These are phyloP conservation scores for Podochytrium sp. DNA, from an alignment of 192 early-diverging fungal species.

Conservation along the genomic window DNA sequence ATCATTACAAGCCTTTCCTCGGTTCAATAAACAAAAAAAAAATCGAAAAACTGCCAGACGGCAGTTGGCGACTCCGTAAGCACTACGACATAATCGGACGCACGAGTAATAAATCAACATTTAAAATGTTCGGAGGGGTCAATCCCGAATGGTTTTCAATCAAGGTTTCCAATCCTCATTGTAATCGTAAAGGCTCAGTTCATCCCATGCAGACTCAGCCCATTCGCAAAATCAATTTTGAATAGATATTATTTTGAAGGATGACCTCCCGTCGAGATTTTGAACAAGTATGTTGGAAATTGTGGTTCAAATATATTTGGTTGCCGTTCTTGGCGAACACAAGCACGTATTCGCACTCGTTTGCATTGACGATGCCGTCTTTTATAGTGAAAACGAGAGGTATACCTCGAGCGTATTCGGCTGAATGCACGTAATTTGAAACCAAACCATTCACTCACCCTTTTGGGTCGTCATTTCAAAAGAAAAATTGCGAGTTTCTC, in stretches of 20 bases:
- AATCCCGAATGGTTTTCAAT: slow-evolving; percentile 48
- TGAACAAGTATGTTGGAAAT: slow-evolving; percentile 41
- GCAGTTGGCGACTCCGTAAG: slow-evolving; percentile 43
- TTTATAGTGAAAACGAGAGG: slow-evolving; percentile 38
- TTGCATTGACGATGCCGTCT: slow-evolving; percentile 51
- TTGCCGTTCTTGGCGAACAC: slow-evolving; percentile 29
- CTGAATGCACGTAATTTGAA: slow-evolving; percentile 32
- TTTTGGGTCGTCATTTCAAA: slow-evolving; percentile 41
- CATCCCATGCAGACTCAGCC: slow-evolving; percentile 32
- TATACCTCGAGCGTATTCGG: slow-evolving; percentile 36
- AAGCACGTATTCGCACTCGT: slow-evolving; percentile 37
- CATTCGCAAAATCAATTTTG: slow-evolving; percentile 38
- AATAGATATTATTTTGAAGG: too few species aligned
- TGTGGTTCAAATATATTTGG: slow-evolving; percentile 41
- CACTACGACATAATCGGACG: too few species aligned
- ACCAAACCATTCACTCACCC: slow-evolving; percentile 34
- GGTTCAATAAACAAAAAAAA: too few species aligned
- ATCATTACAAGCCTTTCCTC: too few species aligned
- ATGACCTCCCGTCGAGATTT: slow-evolving; percentile 43
- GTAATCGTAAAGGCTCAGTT: slow-evolving; percentile 13
- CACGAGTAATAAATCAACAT: too few species aligned
- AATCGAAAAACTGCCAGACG: too few species aligned
- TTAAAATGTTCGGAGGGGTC: too few species aligned
- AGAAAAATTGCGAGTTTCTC: slow-evolving; percentile 33
- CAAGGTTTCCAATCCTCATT: slow-evolving; percentile 49